A percentile compares a stretch with the other conserved stretches of the same genome.
These are phyloP conservation scores for Xylaria sp. DNA, from an alignment of 2,329 filamentous ascomycete genomes.

Conservation along the genomic window DNA sequence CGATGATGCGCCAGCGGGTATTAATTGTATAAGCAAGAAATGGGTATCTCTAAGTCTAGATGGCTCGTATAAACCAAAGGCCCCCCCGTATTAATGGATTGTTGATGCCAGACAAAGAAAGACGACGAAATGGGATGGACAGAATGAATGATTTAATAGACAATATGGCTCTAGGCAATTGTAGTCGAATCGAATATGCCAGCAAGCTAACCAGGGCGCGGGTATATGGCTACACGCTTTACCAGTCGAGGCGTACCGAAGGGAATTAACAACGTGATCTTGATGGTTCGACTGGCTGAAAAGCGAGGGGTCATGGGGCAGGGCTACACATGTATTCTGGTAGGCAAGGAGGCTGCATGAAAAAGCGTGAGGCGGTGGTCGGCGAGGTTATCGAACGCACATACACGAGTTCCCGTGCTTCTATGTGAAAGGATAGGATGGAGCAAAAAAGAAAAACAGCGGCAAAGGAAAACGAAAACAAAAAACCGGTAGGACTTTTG, in stretches of 20 bases:
- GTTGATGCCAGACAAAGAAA: not conserved
- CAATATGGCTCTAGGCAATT: not conserved
- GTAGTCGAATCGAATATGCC: conserved; percentile 15
- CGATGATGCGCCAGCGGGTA: not conserved
- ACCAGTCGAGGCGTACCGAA: conserved; percentile 9
- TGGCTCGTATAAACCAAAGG: conserved; percentile 14
- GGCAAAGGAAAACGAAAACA: not conserved
- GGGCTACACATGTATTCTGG: conserved; percentile 3
- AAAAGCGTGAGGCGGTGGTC: not conserved
- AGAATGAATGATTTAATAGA: conserved; percentile 8
- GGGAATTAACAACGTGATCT: conserved; percentile 16
- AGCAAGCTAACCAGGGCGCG: not conserved
- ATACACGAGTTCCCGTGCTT: not conserved
- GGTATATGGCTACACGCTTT: conserved; percentile 9
- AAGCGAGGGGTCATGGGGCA: conserved; percentile 27
- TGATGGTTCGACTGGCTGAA: conserved; percentile 27
- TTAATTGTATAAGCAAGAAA: conserved; percentile 9
- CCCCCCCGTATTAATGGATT: not conserved
- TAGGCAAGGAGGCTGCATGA: conserved; percentile 16
- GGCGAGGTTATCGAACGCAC: conserved; percentile 2
- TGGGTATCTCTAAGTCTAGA: conserved; percentile 6
- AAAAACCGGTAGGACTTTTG: conserved; percentile 3
- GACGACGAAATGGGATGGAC: not conserved
- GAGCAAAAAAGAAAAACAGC: not conserved
- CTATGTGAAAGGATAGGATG: not conserved